Evolutionary conservation across 768 basidiomycete genomes (phyloP), one percentile per base, ranked within the genome.

Genomic region (Tricholomella constricta): DNA sequence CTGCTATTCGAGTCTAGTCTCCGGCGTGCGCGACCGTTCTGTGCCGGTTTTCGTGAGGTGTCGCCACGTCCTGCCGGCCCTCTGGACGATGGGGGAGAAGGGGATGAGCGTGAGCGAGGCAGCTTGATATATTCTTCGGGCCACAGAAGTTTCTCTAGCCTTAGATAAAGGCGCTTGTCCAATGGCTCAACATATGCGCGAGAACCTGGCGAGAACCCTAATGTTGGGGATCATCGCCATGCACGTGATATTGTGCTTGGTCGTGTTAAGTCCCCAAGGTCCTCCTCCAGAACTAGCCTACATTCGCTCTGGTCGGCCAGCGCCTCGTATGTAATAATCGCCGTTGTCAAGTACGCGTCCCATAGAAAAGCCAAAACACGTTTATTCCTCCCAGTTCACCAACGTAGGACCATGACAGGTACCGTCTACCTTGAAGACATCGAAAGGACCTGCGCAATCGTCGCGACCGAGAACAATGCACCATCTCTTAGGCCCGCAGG

Each of bases 51-150:
- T 65, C 74, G 72, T 34, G 61, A 60, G 32, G 68, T 55, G 55
- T 86, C 84, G 55, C 74, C 70, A 55, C 83, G 83, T 65, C 76
- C 78, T 52, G 74, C 63, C 38, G 72, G 69, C 71, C 77, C 78
- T 65, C 72, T 82, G 59, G 80, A 74, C 59, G 78, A 76, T 48
- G 86, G 88, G 8, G 86, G 86, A 23, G 88, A 90, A 0, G 88
- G 88, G 1, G 89, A 89, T 14, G 88, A 89, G 42, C 77, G 77
- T 77, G 89, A 89, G 65, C 86, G 86, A 78, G 86, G 79, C 88
- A 89, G 85, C 65, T 81, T 89, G 83, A 63, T 62, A 37, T 56
- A 66, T 52, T 52, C 19, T 46, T 26, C 29, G 35, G 25, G 32
- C 45, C 46, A 46, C 46, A 19, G 40, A 26, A 26, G 47, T 38